phyloP scores from a whole-genome alignment of 176 grass and related monocot genomes.

The Saccharum officinarum region DNA sequence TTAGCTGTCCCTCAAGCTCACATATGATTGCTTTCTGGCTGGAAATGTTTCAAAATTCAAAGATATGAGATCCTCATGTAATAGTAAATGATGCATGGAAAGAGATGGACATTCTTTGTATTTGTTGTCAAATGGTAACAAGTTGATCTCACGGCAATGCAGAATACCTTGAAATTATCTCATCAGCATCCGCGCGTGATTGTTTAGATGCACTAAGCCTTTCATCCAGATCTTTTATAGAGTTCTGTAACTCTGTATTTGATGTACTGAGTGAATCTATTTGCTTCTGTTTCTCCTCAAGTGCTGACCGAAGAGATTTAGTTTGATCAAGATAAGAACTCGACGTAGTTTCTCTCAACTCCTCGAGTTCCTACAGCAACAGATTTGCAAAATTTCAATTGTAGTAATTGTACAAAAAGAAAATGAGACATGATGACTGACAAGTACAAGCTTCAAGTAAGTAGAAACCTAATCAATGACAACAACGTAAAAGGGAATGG shows the following conservation, averaged over 20 bases:
- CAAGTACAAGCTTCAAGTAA: neutral
- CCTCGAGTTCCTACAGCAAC: constrained; percentile 77
- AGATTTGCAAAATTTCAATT: constrained; percentile 41
- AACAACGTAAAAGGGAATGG: neutral
- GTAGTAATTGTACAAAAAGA: neutral
- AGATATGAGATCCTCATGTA: constrained; percentile 14
- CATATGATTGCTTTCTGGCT: constrained; percentile 89
- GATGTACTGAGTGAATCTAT: constrained; percentile 54
- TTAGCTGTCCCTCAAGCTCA: constrained; percentile 79
- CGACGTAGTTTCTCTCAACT: constrained; percentile 62
- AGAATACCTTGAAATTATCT: constrained; percentile 85
- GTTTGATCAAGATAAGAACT: constrained; percentile 72
- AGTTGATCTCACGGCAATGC: neutral
- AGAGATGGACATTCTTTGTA: neutral
- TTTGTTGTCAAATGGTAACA: constrained; percentile 7
- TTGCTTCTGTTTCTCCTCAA: constrained; percentile 76
- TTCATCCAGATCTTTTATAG: constrained; percentile 81
- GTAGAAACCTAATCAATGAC: constrained; percentile 19
- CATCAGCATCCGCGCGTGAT: constrained; percentile 81
- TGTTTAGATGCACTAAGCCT: constrained; percentile 84
- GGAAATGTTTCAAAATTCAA: constrained; percentile 39
- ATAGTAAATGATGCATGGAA: neutral
- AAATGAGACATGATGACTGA: neutral
- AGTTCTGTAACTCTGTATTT: constrained; percentile 62
- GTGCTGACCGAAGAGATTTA: constrained; percentile 61